A percentile compares a stretch with the other conserved stretches of the same genome.
Conservation (phyloP, 495 filamentous ascomycete species). For the Lasiosphaeria miniovina region DNA sequence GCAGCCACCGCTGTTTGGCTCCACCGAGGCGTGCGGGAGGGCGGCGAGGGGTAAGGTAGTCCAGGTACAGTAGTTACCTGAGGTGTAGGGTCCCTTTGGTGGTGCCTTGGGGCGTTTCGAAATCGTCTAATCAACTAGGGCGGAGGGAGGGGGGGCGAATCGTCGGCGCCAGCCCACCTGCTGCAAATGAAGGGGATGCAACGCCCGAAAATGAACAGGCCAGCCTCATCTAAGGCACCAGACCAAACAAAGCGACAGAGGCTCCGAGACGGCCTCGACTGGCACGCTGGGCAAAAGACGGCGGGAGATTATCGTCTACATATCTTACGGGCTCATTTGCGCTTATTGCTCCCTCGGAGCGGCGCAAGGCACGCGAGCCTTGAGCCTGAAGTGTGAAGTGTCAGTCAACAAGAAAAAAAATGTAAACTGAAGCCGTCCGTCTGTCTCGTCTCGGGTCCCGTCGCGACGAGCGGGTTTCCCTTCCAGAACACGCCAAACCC, state of each 20-base stretch:
- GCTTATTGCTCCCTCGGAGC: background rate
- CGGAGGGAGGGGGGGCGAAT: conserved; percentile 28
- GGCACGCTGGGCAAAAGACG: conserved; percentile 10
- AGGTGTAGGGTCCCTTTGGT: conserved; percentile 10
- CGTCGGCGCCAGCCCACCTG: conserved; percentile 16
- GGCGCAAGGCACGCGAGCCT: background rate
- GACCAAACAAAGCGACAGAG: conserved; percentile 14
- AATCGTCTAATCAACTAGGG: conserved; percentile 28
- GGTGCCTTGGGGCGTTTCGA: conserved; percentile 24
- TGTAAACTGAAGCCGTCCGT: conserved; percentile 16
- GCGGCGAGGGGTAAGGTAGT: conserved; percentile 2
- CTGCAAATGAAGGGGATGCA: conserved; percentile 16
- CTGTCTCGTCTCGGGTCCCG: conserved; percentile 11
- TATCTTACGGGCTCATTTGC: conserved; percentile 17
- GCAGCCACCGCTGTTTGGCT: conserved; percentile 2
- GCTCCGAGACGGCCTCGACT: conserved; percentile 16
- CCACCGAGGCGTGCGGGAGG: background rate
- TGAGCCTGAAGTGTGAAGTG: conserved; percentile 10
- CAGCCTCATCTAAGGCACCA: conserved; percentile 15
- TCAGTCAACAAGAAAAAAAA: too few relatives aligned
- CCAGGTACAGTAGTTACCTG: background rate
- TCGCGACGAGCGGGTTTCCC: conserved; percentile 2
- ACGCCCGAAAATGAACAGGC: conserved; percentile 13
- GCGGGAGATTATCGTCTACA: conserved; percentile 30
- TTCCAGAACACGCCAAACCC: conserved; percentile 6